Base-by-base conservation (phyloP, 164 flowering plant species). In the Liquidambar formosana region DNA sequence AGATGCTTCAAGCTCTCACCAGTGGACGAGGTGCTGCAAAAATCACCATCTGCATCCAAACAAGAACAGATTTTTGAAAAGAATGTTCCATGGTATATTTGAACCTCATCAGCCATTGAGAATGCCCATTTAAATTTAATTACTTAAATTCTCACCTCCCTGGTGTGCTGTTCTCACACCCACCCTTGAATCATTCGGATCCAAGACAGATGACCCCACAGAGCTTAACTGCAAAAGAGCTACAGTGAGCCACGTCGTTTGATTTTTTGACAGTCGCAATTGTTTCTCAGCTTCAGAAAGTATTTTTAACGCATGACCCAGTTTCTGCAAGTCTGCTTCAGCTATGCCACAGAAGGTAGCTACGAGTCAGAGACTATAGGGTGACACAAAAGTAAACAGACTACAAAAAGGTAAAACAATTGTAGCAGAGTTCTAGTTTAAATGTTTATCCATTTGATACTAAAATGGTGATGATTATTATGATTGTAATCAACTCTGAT, bases 271-370 rank as follows among this genome's bases (percentile, higher is more conserved):
- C 65, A 82, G 73, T 74, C 97, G 83, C 78, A 92, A 72, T 71
- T 95, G 97, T 70, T 92, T 91, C 81, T 95, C 99, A 14, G 94
- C 77, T 57, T 92, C 97, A 41, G 97, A 89, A 44, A 95, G 93
- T 70, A 87, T 71, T 78, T 82, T 95, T 68, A 95, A 62, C 27
- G 97, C 97, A 76, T 84, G 81, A 54, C 85, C 84, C 63, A 95
- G 82, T 67, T 81, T 90, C 75, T 88, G 93, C 72, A 84, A 41
- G 63, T 89, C 94, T 8, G 71, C 82, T 73, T 95, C 97, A 74
- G 94, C 96, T 91, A 74, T 58, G 38, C 63, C 28, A 77, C 22
- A 81, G 52, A 60, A 71, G 48, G 49, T 43, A 44, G n/a, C 38
- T 41, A 62, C 41, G 45, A 54, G 21, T 63, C 6, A 66, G 49